Conservation (phyloP, 768 basidiomycete species). For the Lentinula raphanica region DNA sequence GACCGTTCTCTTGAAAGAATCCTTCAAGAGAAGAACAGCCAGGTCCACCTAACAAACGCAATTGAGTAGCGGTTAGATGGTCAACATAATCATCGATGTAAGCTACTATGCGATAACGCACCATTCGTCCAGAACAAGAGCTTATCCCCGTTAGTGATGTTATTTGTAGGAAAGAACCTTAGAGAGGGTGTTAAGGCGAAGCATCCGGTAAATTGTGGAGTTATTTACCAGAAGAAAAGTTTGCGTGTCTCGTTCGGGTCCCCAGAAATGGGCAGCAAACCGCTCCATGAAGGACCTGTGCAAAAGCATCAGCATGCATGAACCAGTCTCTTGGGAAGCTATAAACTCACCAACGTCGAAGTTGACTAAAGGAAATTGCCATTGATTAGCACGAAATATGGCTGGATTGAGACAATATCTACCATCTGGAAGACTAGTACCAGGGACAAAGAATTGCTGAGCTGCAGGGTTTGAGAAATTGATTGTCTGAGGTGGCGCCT, state of each 20-base stretch:
- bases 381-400: conserved; percentile 10
- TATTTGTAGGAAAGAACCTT: conserved; percentile 71
- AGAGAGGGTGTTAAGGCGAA: conserved; percentile 31
- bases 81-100: background rate
- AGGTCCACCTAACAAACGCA: conserved; percentile 52
- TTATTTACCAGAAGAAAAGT: conserved; percentile 40
- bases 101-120: conserved; percentile 9
- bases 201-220: background rate
- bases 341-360: conserved; percentile 63
- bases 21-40: conserved; percentile 69
- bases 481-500: conserved; percentile 29
- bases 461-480: conserved; percentile 62
- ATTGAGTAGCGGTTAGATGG: conserved; percentile 9
- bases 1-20: conserved; percentile 62
- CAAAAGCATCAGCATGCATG: conserved; percentile 10
- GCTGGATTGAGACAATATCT: conserved; percentile 7
- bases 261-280: conserved; percentile 59
- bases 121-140: conserved; percentile 60
- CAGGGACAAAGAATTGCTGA: conserved; percentile 42
- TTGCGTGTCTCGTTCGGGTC: conserved; percentile 56
- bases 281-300: conserved; percentile 60
- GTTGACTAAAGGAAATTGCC: conserved; percentile 30
- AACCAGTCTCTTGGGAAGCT: conserved; percentile 14
- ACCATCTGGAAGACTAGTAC: conserved; percentile 41
- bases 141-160: conserved; percentile 52